Conservation (phyloP, 2,329 filamentous ascomycete genomes). For the Arachnomyces sp. region DNA sequence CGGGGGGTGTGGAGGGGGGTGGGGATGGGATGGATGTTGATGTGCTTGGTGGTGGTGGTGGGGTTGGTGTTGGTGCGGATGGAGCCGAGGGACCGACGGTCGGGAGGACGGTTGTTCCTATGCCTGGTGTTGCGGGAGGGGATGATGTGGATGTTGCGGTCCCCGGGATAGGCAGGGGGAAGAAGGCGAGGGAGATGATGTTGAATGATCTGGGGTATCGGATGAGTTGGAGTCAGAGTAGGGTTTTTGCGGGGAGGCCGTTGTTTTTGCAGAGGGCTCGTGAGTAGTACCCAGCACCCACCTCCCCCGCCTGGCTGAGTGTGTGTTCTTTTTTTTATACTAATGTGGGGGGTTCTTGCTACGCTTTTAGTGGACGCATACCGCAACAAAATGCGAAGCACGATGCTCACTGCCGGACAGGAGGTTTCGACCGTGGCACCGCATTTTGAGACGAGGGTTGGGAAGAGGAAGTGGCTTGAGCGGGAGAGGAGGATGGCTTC, state of each 20-base stretch:
- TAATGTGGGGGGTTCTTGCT: neutral
- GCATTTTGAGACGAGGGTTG: conserved; percentile 81
- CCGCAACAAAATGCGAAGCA: conserved; percentile 78
- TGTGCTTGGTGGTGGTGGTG: neutral
- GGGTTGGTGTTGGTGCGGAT: conserved; percentile 12
- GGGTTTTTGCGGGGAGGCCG: conserved; percentile 77
- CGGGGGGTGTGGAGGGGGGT: conserved; percentile 47
- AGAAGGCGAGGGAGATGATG: conserved; percentile 73
- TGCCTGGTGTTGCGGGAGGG: conserved; percentile 53
- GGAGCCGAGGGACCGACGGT: conserved; percentile 27
- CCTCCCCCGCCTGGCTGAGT: neutral
- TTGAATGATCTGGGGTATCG: conserved; percentile 89
- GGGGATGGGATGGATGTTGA: conserved; percentile 1
- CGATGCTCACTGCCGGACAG: conserved; percentile 69
- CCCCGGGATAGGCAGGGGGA: conserved; percentile 61
- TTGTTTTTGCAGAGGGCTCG: conserved; percentile 84
- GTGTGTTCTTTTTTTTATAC: conserved; percentile 1
- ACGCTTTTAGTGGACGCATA: conserved; percentile 70
- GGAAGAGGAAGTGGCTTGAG: conserved; percentile 68
- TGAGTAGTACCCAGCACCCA: too few species aligned
- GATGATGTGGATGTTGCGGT: conserved; percentile 62
- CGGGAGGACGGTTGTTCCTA: conserved; percentile 48
- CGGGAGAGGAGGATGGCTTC: conserved; percentile 30
- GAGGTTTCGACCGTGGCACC: conserved; percentile 65
- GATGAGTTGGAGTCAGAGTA: conserved; percentile 93